phyloP scores from a whole-genome alignment of 1,139 yeast species.

The Suhomyces maxii region DNA sequence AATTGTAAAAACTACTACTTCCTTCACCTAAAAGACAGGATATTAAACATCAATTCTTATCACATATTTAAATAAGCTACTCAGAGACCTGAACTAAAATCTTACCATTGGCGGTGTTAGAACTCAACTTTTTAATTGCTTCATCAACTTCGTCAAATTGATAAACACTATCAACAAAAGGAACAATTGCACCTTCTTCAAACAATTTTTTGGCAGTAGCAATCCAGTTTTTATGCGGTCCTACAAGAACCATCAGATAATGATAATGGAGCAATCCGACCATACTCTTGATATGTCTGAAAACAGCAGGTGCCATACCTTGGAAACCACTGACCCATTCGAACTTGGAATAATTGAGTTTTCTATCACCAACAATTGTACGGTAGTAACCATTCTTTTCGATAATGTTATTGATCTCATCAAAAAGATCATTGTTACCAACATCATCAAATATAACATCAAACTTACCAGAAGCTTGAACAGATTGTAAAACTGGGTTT shows the following conservation, averaged over 20 bases:
- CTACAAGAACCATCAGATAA: conserved; percentile 14
- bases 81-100: conserved; percentile 40
- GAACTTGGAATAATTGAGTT: conserved; percentile 26
- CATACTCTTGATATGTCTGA: conserved; percentile 8
- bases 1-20: no score
- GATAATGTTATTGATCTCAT: conserved; percentile 30
- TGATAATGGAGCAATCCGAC: conserved; percentile 18
- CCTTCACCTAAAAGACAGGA: no score
- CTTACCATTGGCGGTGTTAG: conserved; percentile 63
- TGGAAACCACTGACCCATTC: conserved; percentile 7
- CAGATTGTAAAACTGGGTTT: conserved; percentile 27
- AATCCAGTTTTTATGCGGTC: conserved; percentile 17
- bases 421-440: conserved; percentile 28
- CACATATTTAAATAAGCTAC: not conserved
- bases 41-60: no score
- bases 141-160: conserved; percentile 47
- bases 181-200: conserved; percentile 39
- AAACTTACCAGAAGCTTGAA: conserved; percentile 29
- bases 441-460: conserved; percentile 36
- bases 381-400: conserved; percentile 33
- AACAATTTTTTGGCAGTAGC: conserved; percentile 36
- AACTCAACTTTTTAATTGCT: conserved; percentile 49
- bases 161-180: conserved; percentile 54
- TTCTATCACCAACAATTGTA: conserved; percentile 52
- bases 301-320: conserved; percentile 10